A percentile compares a stretch with the other conserved stretches of the same genome.
phyloP scores from a whole-genome alignment of 2,329 filamentous ascomycete genomes.

The Onygenales sp. region DNA sequence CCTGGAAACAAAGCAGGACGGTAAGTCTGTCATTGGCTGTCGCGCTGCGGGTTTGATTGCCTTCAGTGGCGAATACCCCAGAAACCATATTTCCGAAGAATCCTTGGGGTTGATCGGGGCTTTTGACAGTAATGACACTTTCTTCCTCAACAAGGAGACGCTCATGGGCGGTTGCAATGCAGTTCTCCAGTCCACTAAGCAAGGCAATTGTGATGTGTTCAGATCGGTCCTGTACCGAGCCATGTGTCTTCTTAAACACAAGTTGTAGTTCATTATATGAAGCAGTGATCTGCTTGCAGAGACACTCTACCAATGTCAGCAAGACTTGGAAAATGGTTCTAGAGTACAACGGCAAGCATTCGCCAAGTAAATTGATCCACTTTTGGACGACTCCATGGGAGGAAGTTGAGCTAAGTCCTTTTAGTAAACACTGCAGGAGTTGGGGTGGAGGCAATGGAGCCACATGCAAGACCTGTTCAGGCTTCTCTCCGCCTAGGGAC shows the following conservation, averaged over 20 bases:
- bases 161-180: slow-evolving; percentile 79
- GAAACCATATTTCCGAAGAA: slow-evolving; percentile 95
- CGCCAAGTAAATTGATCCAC: slow-evolving; percentile 79
- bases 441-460: slow-evolving; percentile 49
- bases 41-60: slow-evolving; percentile 64
- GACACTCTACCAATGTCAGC: slow-evolving; percentile 79
- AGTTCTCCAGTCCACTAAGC: slow-evolving; percentile 85
- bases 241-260: slow-evolving; percentile 30
- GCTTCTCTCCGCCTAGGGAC: slow-evolving; percentile 37
- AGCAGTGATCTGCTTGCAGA: slow-evolving; percentile 66
- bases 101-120: slow-evolving; percentile 71
- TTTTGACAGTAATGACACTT: slow-evolving; percentile 58
- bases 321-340: slow-evolving; percentile 82
- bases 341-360: slow-evolving; percentile 75
- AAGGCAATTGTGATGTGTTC: slow-evolving; percentile 61
- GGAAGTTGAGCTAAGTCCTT: slow-evolving; percentile 64
- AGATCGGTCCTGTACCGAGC: slow-evolving; percentile 40
- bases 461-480: slow-evolving; percentile 26
- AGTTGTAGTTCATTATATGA: slow-evolving; percentile 62
- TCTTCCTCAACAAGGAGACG: slow-evolving; percentile 68
- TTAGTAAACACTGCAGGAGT: slow-evolving; percentile 68
- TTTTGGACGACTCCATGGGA: slow-evolving; percentile 76
- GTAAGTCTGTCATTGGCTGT: slow-evolving; percentile 92
- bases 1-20: slow-evolving; percentile 91
- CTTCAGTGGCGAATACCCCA: slow-evolving; percentile 74